These are phyloP conservation scores for Ogataea kodamae DNA, from an alignment of 805 yeast genomes.

Conservation along the genomic window DNA sequence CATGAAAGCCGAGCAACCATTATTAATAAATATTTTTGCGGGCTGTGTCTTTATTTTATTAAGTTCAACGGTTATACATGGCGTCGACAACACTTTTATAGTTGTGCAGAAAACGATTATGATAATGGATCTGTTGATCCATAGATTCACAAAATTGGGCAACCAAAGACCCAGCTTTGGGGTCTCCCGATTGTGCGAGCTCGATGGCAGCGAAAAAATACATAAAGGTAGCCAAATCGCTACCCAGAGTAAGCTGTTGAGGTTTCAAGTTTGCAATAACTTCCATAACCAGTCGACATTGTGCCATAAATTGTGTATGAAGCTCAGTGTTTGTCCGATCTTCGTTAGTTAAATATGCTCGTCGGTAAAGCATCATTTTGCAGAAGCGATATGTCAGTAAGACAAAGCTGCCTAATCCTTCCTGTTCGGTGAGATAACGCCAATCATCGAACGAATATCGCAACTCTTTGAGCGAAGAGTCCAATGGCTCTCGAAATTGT, in stretches of 20 bases:
- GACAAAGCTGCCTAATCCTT: conserved; percentile 18
- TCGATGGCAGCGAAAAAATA: conserved; percentile 12
- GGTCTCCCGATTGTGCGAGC: conserved; percentile 7
- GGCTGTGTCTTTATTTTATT: conserved; percentile 9
- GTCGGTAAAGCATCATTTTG: conserved; percentile 24
- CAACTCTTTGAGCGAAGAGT: conserved; percentile 22
- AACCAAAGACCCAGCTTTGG: conserved; percentile 4
- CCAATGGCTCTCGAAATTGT: conserved; percentile 36
- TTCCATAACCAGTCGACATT: conserved; percentile 10
- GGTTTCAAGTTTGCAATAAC: conserved; percentile 3
- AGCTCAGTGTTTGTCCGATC: conserved; percentile 5
- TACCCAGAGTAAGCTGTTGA: conserved; percentile 6
- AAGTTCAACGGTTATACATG: too few species aligned
- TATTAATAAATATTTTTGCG: not conserved
- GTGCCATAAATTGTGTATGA: conserved; percentile 4
- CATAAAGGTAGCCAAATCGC: conserved; percentile 14
- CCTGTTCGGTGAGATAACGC: conserved; percentile 26
- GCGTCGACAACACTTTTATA: too few species aligned
- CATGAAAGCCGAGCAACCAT: conserved; percentile 11
- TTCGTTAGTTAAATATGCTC: conserved; percentile 18
- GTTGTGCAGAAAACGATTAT: conserved; percentile 11
- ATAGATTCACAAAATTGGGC: conserved; percentile 8
- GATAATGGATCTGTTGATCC: conserved; percentile 2
- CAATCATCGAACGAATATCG: conserved; percentile 24
- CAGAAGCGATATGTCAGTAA: conserved; percentile 20